Evolutionary conservation across 495 filamentous ascomycete species (phyloP), one percentile per base, ranked within the genome.

Genomic region (Thozetella sp.): DNA sequence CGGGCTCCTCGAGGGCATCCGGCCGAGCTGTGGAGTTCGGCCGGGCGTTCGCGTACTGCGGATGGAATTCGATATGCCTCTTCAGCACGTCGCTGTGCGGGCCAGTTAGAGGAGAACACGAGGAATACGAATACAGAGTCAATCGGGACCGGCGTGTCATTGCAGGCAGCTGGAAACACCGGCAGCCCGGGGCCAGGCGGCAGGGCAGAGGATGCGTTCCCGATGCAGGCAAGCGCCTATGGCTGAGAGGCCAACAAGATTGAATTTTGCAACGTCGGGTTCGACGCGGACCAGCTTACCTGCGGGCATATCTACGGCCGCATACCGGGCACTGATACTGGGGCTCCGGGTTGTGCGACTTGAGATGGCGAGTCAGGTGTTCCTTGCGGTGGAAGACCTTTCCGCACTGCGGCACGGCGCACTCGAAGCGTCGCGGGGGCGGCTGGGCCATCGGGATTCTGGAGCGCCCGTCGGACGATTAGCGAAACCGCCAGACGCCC

Each of bases 371-470:
- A 25, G 57, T 69, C 26, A 72, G 20, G 54, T 72, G 69, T 53
- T 72, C 69, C 43, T 69, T 69, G 22, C 69, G 64, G 34, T 58
- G 57, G 61, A 72, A 72, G 4, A 56, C 27, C 37, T 63, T 69
- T 13, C 58, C 30, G 45, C 69, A 72, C 10, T 60, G 59, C 2
- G 64, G 59, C 12, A 65, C 43, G 25, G 51, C 52, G 53, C 69
- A 72, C 27, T 58, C 50, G 25, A 72, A 61, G 9, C 20, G 12
- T 3, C 43, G 43, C 9, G 43, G 10, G 4, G 43, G 6, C 4
- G 43, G 43, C n/a, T 48, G 43, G 43, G 43, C 43, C 43, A 48
- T 48, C 6, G 30, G 30, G n/a, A n/a, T n/a, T n/a, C n/a, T n/a
- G n/a, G n/a, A n/a, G n/a, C n/a, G n/a, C n/a, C n/a, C n/a, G n/a